Evolutionary conservation across 2,329 filamentous ascomycete genomes (phyloP), one percentile per base, ranked within the genome.

Genomic region (Verticillium tricorpus): DNA sequence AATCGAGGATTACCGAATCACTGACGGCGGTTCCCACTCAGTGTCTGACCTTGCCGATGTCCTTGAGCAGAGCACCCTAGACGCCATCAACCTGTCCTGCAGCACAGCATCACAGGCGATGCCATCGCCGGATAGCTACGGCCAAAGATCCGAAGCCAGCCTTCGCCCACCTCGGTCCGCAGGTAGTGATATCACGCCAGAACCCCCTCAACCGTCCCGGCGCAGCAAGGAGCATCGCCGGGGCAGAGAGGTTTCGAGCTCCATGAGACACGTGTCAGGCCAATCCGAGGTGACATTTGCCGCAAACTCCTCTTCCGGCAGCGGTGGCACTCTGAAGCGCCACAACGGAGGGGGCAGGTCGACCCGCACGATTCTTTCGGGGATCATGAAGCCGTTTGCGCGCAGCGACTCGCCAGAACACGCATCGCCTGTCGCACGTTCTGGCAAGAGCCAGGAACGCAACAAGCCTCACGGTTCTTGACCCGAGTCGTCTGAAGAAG

Each of bases 11-110:
- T 69, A 78, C 8, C 81, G 81, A 4, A 72, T 71, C 22, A 72
- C 71, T 15, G 78, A 81, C 15, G 65, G 61, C 14, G 66, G 68
- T 2, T 67, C 70, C 17, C 68, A 68, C 37, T 68, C 71, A 15
- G 68, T 72, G 7, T 73, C 76, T 3, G 74, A 80, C 14, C 67
- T 84, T 1, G 72, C 77, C 8, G 82, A 85, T n/a, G 75, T 76
- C 2, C 69, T 85, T 25, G 83, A 85, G 35, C 78, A 78, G 60
- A 68, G 73, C 17, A 75, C 71, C 12, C 65, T 73, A 14, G 78
- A 80, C 60, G 71, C 73, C 32, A 66, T 74, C 60, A 75, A 68
- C 34, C 63, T 72, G 11, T 73, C 78, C 7, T 75, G 76, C 57
- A 75, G 72, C n/a, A 73, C 71, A 54, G 63, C 60, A 35, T 65